phyloP scores from a whole-genome alignment of 176 grass and related monocot species.

The Raddia guianensis region DNA sequence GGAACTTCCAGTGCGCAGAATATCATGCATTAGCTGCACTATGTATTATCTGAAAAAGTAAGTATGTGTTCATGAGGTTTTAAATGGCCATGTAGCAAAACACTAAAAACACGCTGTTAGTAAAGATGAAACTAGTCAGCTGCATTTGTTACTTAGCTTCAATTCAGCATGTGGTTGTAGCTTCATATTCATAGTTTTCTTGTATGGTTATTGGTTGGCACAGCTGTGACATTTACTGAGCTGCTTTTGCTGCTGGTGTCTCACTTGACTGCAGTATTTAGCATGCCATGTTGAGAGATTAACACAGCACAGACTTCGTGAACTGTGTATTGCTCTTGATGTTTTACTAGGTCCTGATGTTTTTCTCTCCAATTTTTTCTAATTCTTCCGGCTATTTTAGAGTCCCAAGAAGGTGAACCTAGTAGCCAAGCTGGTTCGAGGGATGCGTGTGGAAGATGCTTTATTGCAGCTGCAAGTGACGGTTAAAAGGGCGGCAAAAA shows the following conservation, averaged over 20 bases:
- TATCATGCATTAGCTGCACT: neutral
- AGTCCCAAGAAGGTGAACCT: conserved; percentile 99
- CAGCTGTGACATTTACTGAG: neutral
- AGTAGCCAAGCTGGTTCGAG: conserved; percentile 75
- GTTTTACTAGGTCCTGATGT: neutral
- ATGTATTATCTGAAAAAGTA: neutral
- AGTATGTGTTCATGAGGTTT: neutral
- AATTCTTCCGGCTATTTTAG: conserved; percentile 46
- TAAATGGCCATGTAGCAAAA: neutral
- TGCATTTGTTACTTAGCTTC: neutral
- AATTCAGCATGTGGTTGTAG: neutral
- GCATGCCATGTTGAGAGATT: neutral
- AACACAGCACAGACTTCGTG: neutral
- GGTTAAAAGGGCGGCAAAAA: conserved; percentile 91
- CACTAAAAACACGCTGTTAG: neutral
- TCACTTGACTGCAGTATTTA: neutral
- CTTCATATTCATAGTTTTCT: neutral
- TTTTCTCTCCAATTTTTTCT: neutral
- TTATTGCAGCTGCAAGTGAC: conserved; percentile 85
- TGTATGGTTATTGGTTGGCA: neutral
- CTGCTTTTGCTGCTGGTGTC: neutral
- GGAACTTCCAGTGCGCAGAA: neutral
- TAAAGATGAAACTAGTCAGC: neutral
- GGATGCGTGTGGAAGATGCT: conserved; percentile 94
- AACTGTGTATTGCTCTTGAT: neutral